Evolutionary conservation across 148 eudicot genomes (phyloP).

Genomic region (Diospyros kaki): DNA sequence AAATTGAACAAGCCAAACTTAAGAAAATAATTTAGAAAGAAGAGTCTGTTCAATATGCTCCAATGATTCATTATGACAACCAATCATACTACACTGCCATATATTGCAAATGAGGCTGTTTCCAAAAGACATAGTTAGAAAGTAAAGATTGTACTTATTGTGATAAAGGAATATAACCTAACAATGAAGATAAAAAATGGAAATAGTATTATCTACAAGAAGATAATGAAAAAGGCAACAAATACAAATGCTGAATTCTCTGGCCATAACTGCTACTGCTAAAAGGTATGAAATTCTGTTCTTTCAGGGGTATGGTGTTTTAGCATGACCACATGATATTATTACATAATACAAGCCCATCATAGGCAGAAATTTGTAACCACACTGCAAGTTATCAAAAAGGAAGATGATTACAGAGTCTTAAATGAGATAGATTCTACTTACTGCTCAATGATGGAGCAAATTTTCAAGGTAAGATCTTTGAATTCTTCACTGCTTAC

Average conservation of each 20-base stretch:
- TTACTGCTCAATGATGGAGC: conserved; percentile 98
- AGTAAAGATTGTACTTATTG: neutral
- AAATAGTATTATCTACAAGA: too few species aligned
- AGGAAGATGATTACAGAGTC: conserved; percentile 4
- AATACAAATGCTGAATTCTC: neutral
- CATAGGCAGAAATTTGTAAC: neutral
- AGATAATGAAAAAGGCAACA: too few species aligned
- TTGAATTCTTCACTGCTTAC: conserved; percentile 80
- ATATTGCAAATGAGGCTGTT: neutral
- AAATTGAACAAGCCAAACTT: conserved; percentile 1
- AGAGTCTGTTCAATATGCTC: neutral
- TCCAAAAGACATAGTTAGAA: neutral
- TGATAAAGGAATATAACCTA: neutral
- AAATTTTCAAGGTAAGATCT: conserved; percentile 89
- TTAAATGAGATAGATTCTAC: conserved; percentile 18
- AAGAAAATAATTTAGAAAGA: neutral
- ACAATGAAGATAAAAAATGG: neutral
- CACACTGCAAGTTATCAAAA: neutral
- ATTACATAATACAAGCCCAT: neutral
- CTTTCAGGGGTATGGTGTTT: neutral
- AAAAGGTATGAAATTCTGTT: neutral
- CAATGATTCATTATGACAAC: neutral
- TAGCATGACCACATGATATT: neutral
- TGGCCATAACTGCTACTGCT: neutral
- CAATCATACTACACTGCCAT: neutral